A percentile compares a stretch with the other conserved stretches of the same genome.
Conservation (phyloP, 352 stramenopile genomes). For the Phytophthora lateralis region DNA sequence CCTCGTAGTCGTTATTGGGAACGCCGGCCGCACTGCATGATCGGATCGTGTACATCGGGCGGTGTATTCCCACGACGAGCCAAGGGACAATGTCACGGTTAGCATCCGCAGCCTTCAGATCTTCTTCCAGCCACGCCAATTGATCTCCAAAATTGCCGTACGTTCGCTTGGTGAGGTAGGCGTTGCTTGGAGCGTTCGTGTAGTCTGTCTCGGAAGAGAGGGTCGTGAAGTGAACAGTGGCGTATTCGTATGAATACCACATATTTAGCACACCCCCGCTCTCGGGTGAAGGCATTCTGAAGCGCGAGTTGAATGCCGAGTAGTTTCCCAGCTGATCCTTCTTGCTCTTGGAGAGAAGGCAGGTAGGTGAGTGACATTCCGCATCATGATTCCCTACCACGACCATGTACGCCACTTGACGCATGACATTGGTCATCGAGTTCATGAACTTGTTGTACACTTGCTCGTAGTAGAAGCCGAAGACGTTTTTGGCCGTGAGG, state of each 20-base stretch:
- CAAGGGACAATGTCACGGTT: conserved; percentile 55
- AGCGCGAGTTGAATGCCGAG: conserved; percentile 54
- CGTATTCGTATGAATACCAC: conserved; percentile 52
- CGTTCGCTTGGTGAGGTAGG: conserved; percentile 31
- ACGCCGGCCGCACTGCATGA: conserved; percentile 29
- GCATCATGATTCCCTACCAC: conserved; percentile 74
- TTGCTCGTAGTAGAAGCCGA: conserved; percentile 46
- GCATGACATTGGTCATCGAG: conserved; percentile 43
- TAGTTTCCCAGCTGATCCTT: conserved; percentile 51
- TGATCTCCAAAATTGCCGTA: conserved; percentile 54
- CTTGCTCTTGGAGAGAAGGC: conserved; percentile 30
- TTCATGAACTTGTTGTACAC: conserved; percentile 79
- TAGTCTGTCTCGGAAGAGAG: conserved; percentile 75
- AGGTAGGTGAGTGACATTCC: conserved; percentile 53
- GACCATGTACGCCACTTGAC: conserved; percentile 67
- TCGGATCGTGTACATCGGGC: conserved; percentile 51
- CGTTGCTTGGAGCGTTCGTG: conserved; percentile 40
- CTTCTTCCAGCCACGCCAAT: conserved; percentile 56
- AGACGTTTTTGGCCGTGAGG: conserved; percentile 25
- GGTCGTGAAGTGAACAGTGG: conserved; percentile 67
- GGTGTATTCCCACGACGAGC: conserved; percentile 61
- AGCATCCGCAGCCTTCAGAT: conserved; percentile 50
- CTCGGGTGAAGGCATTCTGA: conserved; percentile 45
- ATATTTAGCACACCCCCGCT: conserved; percentile 44
- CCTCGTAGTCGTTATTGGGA: conserved; percentile 23